phyloP scores from a whole-genome alignment of 257 asterid genomes.

The Coffea eugenioides region DNA sequence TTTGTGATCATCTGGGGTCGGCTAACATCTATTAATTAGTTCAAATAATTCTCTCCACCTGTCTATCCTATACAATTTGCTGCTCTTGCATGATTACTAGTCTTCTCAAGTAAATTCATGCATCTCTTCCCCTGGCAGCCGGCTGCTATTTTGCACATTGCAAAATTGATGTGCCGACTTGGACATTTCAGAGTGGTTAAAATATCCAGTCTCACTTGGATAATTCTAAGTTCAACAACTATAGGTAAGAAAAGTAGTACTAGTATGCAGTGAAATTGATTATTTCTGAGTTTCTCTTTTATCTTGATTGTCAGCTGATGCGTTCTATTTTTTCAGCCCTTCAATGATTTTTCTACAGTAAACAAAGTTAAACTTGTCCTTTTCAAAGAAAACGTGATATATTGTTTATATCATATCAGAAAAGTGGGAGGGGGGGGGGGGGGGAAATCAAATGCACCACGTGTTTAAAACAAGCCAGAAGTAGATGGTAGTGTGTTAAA shows the following conservation, averaged over 20 bases:
- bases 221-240: neutral
- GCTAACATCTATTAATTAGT: neutral
- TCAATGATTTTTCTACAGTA: too few species aligned
- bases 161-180: neutral
- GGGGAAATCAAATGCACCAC: neutral
- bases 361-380: too few species aligned
- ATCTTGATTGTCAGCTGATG: too few species aligned
- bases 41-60: neutral
- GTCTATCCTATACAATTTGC: neutral
- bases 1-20: neutral
- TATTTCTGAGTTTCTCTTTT: too few species aligned
- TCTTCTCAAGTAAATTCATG: neutral
- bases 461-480: too few species aligned
- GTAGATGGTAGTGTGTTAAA: neutral
- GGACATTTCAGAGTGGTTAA: neutral
- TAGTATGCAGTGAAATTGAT: too few species aligned
- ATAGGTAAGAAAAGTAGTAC: neutral
- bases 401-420: too few species aligned
- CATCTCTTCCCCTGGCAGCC: slow-evolving; percentile 4
- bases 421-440: too few species aligned
- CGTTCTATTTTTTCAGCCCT: too few species aligned
- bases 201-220: neutral
- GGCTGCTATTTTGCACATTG: neutral
- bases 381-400: too few species aligned
- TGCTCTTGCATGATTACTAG: neutral